Percentiles rank a stretch among this genome's conserved stretches.
Conservation (phyloP, 345 rosid species). For the Euphorbia lathyris region DNA sequence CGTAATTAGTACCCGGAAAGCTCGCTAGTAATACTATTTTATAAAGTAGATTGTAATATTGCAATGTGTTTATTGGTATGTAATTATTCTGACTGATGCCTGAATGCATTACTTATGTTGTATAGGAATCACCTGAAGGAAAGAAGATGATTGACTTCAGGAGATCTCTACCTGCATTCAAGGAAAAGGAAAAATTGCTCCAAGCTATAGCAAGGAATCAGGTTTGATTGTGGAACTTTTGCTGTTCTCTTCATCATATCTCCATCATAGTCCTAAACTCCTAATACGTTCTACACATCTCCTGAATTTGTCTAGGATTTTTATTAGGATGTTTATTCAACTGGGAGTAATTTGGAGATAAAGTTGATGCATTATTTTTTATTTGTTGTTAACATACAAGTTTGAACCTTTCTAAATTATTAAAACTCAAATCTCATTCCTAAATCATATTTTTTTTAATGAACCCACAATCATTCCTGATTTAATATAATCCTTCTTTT, state of each 20-base stretch:
- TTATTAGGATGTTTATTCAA: neutral
- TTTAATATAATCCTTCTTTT: neutral
- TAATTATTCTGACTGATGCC: neutral
- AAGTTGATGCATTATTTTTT: neutral
- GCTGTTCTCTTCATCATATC: neutral
- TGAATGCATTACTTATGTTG: neutral
- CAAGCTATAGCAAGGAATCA: constrained; percentile 97
- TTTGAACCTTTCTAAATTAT: neutral
- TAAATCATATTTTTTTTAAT: neutral
- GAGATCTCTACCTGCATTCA: constrained; percentile 79
- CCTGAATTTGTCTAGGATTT: neutral
- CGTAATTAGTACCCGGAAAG: neutral
- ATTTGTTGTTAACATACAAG: too few species aligned
- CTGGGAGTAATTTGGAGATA: neutral
- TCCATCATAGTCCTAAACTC: neutral
- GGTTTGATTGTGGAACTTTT: constrained; percentile 35
- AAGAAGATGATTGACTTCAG: constrained; percentile 72
- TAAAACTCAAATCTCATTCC: neutral
- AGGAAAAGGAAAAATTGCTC: constrained; percentile 87
- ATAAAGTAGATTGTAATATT: constrained; percentile 5
- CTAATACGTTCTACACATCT: neutral
- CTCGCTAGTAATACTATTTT: constrained; percentile 5
- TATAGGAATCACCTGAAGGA: constrained; percentile 94
- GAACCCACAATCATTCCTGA: neutral
- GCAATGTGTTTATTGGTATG: neutral